A percentile compares a stretch with the other conserved stretches of the same genome.
phyloP scores from a whole-genome alignment of 2,329 filamentous ascomycete species.

The Xylaria sp. region DNA sequence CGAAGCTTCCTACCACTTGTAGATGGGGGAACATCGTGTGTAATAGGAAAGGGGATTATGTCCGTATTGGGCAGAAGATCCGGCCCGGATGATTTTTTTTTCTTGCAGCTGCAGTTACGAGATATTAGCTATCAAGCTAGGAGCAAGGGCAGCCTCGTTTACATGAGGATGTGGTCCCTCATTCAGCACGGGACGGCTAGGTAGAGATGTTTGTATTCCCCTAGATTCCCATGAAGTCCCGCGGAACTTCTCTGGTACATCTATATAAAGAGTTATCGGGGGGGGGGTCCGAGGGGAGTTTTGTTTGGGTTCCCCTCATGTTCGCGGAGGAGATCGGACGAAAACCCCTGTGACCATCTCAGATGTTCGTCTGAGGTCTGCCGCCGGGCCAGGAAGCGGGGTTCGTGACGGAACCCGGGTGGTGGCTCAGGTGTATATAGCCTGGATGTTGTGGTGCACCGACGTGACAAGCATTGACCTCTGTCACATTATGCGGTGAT shows the following conservation, averaged over 20 bases:
- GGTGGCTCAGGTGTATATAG: not conserved
- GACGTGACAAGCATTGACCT: conserved; percentile 26
- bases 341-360: not conserved
- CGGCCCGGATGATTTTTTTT: not conserved
- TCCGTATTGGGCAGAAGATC: conserved; percentile 1
- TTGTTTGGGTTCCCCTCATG: not conserved
- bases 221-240: not conserved
- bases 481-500: conserved; percentile 14
- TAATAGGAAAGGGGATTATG: not conserved
- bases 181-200: not conserved
- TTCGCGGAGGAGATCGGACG: not conserved
- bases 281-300: not conserved
- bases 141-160: not conserved
- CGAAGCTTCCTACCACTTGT: not conserved
- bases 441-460: conserved; percentile 17
- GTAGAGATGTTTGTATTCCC: not conserved
- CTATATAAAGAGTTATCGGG: not conserved
- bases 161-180: conserved; percentile 1
- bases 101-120: conserved; percentile 1
- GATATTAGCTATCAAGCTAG: not conserved
- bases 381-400: not conserved
- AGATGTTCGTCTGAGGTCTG: not conserved
- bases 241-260: not conserved
- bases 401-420: not conserved
- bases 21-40: not conserved